Evolutionary conservation across 192 early-diverging fungal genomes (phyloP).

Genomic region (Spinellus fusiger): DNA sequence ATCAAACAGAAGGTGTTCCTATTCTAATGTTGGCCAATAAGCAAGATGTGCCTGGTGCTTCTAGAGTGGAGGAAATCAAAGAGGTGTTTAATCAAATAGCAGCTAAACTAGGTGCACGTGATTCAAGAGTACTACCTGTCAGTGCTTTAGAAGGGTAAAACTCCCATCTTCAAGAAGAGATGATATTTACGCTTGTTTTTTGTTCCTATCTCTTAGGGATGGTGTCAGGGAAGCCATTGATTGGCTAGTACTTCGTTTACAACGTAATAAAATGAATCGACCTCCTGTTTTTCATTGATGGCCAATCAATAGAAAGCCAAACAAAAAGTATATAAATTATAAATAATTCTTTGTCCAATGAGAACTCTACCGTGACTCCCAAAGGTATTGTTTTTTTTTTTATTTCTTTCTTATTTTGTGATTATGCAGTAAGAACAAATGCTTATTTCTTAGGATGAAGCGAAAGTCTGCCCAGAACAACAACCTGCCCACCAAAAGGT

Average conservation of each 20-base stretch:
- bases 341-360: too few species aligned
- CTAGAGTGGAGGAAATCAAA: slow-evolving; percentile 77
- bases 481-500: too few species aligned
- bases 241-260: slow-evolving; percentile 80
- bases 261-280: slow-evolving; percentile 72
- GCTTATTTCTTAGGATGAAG: too few species aligned
- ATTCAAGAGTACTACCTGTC: slow-evolving; percentile 79
- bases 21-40: slow-evolving; percentile 94
- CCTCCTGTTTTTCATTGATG: slow-evolving; percentile 65
- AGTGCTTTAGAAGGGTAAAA: slow-evolving; percentile 78
- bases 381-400: too few species aligned
- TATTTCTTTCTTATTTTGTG: too few species aligned
- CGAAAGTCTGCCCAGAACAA: too few species aligned
- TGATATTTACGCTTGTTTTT: background rate
- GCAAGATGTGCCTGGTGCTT: slow-evolving; percentile 69
- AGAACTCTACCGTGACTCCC: too few species aligned
- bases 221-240: slow-evolving; percentile 86
- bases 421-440: too few species aligned
- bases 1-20: slow-evolving; percentile 77
- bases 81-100: slow-evolving; percentile 90
- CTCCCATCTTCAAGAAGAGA: background rate
- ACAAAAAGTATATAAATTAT: too few species aligned
- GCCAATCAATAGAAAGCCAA: too few species aligned
- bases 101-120: slow-evolving; percentile 72
- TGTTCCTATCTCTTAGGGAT: slow-evolving; percentile 37